Conservation (phyloP, 1,284 basidiomycete species). For the Rhizoctonia solani region DNA sequence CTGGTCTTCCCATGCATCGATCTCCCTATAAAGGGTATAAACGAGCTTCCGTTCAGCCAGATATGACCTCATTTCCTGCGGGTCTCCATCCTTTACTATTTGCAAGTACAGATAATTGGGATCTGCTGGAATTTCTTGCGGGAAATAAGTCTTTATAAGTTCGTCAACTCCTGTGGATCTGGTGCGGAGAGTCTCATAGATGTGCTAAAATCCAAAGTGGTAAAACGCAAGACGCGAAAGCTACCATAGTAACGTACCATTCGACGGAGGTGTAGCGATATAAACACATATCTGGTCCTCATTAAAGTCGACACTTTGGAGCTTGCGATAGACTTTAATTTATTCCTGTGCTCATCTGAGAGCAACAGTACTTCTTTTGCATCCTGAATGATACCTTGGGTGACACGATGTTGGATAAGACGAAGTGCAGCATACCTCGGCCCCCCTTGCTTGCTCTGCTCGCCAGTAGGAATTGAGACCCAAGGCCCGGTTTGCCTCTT, state of each 20-base stretch:
- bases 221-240: neutral
- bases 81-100: neutral
- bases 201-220: neutral
- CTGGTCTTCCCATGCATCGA: slow-evolving; percentile 14
- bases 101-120: neutral
- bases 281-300: neutral
- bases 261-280: neutral
- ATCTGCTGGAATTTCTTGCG: neutral
- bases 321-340: neutral
- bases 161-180: slow-evolving; percentile 10
- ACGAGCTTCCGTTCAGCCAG: neutral
- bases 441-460: neutral
- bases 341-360: neutral
- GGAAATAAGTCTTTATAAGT: slow-evolving; percentile 11
- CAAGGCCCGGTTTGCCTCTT: slow-evolving; percentile 5
- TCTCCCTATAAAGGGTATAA: neutral
- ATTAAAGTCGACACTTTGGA: neutral
- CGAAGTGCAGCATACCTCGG: neutral
- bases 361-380: neutral
- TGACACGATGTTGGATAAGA: neutral
- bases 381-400: neutral
- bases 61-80: slow-evolving; percentile 2
- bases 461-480: slow-evolving; percentile 11
- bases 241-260: neutral
- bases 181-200: slow-evolving; percentile 12